phyloP scores from a whole-genome alignment of 2,329 filamentous ascomycete species.

The Cladobotryum protrusum region DNA sequence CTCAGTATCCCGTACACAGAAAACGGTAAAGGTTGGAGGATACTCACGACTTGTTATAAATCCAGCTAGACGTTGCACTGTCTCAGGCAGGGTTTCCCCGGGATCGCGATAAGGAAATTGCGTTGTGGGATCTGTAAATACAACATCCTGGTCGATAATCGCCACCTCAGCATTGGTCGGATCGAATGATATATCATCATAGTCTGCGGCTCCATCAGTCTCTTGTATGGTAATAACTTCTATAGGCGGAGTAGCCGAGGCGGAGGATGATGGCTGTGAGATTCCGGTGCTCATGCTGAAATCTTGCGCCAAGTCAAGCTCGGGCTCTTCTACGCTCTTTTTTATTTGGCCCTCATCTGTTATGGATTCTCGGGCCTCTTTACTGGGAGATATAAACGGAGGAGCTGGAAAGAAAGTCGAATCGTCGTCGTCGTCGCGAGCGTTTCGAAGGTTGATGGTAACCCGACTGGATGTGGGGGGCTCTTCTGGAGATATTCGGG shows the following conservation, averaged over 20 bases:
- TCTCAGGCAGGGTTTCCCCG: slow-evolving; percentile 25
- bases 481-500: slow-evolving; percentile 25
- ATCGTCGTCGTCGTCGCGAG: slow-evolving; percentile 32
- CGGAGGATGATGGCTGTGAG: slow-evolving; percentile 31
- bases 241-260: slow-evolving; percentile 37
- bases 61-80: slow-evolving; percentile 30
- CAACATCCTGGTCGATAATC: slow-evolving; percentile 17
- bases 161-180: slow-evolving; percentile 25
- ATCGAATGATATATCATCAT: slow-evolving; percentile 26
- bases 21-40: neutral
- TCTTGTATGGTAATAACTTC: slow-evolving; percentile 37
- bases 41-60: slow-evolving; percentile 30
- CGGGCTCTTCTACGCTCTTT: slow-evolving; percentile 41
- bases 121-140: slow-evolving; percentile 34
- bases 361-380: neutral
- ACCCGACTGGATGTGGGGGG: slow-evolving; percentile 49
- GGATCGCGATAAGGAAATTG: slow-evolving; percentile 42
- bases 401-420: slow-evolving; percentile 23
- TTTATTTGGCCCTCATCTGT: slow-evolving; percentile 28
- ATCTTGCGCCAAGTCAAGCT: slow-evolving; percentile 29
- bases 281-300: slow-evolving; percentile 20
- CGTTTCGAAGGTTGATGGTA: slow-evolving; percentile 54
- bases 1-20: too few species aligned
- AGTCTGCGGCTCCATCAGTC: slow-evolving; percentile 23
- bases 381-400: neutral